Conservation (phyloP, 1,284 basidiomycete genomes). For the Tilletia caries region DNA sequence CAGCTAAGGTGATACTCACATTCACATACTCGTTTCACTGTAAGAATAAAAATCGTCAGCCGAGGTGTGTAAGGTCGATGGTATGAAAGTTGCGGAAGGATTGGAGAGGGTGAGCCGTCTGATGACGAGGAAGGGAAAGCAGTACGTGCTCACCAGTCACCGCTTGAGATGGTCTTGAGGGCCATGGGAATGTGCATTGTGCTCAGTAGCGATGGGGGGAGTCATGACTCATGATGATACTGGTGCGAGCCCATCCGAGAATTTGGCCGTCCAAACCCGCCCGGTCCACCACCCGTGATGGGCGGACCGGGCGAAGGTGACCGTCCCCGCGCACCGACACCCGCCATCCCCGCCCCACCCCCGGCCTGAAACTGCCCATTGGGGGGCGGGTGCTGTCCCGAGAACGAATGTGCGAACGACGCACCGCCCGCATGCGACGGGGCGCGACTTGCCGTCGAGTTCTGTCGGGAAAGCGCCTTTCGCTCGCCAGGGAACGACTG, state of each 20-base stretch:
- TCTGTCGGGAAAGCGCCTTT: constrained; percentile 41
- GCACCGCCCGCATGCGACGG: not conserved
- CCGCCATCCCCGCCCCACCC: constrained; percentile 29
- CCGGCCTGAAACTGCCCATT: not conserved
- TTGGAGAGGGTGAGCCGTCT: too few relatives aligned
- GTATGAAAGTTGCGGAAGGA: too few relatives aligned
- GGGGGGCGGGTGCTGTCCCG: not conserved
- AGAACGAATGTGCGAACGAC: not conserved
- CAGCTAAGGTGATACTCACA: too few relatives aligned
- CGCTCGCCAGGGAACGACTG: constrained; percentile 84
- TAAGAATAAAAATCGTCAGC: too few relatives aligned
- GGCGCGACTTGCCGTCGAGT: constrained; percentile 35
- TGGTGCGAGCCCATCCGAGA: not conserved
- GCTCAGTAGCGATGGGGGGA: too few relatives aligned
- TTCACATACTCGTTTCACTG: too few relatives aligned
- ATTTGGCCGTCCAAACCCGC: not conserved
- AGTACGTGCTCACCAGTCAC: too few relatives aligned
- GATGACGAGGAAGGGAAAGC: too few relatives aligned
- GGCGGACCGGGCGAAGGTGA: constrained; percentile 4
- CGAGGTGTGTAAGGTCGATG: too few relatives aligned
- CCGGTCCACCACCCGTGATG: not conserved
- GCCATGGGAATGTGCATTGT: too few relatives aligned
- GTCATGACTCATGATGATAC: too few relatives aligned
- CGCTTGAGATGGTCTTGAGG: too few relatives aligned
- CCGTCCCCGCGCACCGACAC: constrained; percentile 41